Base-by-base conservation (phyloP, 768 basidiomycete species). In the Mycena leptocephala region DNA sequence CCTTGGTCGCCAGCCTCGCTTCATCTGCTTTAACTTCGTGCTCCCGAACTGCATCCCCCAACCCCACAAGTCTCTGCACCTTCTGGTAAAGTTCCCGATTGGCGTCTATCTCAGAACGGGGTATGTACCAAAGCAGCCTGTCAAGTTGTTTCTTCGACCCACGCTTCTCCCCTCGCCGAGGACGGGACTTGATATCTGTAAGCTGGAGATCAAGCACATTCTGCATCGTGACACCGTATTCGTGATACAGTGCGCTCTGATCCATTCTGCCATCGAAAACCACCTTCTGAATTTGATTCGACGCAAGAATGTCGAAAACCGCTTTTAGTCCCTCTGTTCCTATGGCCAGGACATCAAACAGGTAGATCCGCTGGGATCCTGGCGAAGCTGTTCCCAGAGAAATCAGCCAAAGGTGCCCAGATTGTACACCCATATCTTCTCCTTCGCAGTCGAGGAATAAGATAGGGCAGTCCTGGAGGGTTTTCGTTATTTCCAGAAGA, bases 261-360 rank as follows among this genome's bases (percentile, higher is more conserved):
- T 76, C 75, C 68, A 71, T 70, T 5, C 69, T 39, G n/a, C 69
- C 69, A 20, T 76, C 75, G 56, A 71, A 76, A 14, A 76, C 63
- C 20, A 71, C 64, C 43, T 76, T 76, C 28, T 24, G 39, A 10
- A 76, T 48, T 20, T 37, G 14, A 10, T 5, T 39, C 8, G 67
- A 63, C 51, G 26, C 62, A 11, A 75, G 61, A 13, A 75, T 1
- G 28, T 64, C 61, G 62, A 75, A 75, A 11, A 75, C 55, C n/a
- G 74, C 51, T 2, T 28, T 18, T 37, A 70, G 35, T 22, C 11
- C 66, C 32, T n/a, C 22, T 5, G 35, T 61, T 8, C 48, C 73
- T 5, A 75, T 26, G 35, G 51, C 33, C 11, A 39, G 43, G 26
- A 53, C 48, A n/a, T 75, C 58, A 22, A 75, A 22, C 7, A 75